Conservation (phyloP, 2,329 filamentous ascomycete genomes). For the Pseudohalonectria lignicola region DNA sequence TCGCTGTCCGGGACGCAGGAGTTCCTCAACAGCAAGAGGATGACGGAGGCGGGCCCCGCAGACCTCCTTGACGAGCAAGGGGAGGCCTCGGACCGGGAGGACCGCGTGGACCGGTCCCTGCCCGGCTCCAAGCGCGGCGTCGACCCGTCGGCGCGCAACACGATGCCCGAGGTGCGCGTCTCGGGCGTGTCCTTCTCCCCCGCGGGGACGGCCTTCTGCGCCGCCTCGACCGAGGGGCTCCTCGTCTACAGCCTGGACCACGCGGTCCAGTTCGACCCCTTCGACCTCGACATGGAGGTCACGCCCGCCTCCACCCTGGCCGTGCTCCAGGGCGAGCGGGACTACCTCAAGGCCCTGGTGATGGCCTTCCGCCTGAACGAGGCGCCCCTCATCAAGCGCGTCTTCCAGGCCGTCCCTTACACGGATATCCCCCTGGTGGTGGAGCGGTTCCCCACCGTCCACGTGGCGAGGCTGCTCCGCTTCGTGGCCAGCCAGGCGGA, state of each 20-base stretch:
- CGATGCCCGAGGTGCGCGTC: conserved; percentile 73
- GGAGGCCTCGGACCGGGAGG: conserved; percentile 81
- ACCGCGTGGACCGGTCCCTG: conserved; percentile 65
- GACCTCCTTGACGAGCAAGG: conserved; percentile 81
- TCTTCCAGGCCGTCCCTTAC: conserved; percentile 76
- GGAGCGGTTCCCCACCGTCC: conserved; percentile 69
- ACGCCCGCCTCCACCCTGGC: conserved; percentile 76
- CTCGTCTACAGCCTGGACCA: conserved; percentile 88
- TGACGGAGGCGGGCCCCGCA: conserved; percentile 81
- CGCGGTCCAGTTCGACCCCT: conserved; percentile 80
- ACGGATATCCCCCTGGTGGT: conserved; percentile 68
- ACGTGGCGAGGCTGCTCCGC: conserved; percentile 73
- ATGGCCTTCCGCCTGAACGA: conserved; percentile 98
- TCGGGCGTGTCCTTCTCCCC: conserved; percentile 79
- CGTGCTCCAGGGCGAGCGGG: conserved; percentile 54
- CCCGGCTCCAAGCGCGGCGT: conserved; percentile 77
- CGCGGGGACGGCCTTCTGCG: conserved; percentile 82
- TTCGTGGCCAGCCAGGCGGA: conserved; percentile 85
- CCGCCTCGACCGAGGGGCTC: conserved; percentile 86
- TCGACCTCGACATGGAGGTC: conserved; percentile 89
- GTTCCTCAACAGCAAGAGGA: conserved; percentile 82
- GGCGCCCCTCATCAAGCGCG: conserved; percentile 64
- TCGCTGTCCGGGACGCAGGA: conserved; percentile 94
- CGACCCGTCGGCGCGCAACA: conserved; percentile 70
- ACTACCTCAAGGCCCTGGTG: conserved; percentile 84